Conservation (phyloP, 2,329 filamentous ascomycete genomes). For the Aspergillus quadrilineatus region DNA sequence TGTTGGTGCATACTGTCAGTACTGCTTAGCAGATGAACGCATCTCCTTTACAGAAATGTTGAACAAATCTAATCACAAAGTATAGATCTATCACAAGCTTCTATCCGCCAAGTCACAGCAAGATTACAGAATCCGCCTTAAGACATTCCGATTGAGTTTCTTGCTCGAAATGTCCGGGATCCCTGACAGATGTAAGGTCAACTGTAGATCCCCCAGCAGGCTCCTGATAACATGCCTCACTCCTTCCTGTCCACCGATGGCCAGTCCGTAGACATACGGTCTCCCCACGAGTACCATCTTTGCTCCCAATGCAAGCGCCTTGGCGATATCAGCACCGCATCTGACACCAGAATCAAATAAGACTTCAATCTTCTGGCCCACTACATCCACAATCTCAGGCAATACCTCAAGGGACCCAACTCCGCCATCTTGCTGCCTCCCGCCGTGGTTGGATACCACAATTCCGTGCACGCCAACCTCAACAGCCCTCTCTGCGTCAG, state of each 20-base stretch:
- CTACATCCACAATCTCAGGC: constrained; percentile 7
- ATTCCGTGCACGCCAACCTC: background rate
- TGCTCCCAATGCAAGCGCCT: constrained; percentile 4
- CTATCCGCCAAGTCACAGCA: no score
- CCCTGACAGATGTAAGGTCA: background rate
- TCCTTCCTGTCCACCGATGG: background rate
- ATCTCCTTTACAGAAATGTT: constrained; percentile 37
- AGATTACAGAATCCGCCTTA: background rate
- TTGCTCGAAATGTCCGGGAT: background rate
- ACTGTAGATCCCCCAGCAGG: constrained; percentile 2
- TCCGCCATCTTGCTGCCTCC: constrained; percentile 3
- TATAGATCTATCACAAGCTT: no score
- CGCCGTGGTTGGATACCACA: constrained; percentile 7
- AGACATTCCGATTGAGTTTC: background rate
- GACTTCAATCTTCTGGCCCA: constrained; percentile 7
- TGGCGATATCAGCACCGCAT: constrained; percentile 7
- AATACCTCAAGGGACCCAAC: constrained; percentile 1
- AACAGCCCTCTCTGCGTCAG: background rate
- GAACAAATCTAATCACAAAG: no score
- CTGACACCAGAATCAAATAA: constrained; percentile 6
- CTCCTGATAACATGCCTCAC: constrained; percentile 1
- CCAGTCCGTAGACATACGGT: constrained; percentile 9
- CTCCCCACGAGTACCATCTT: constrained; percentile 9
- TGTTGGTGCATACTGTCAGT: constrained; percentile 42
- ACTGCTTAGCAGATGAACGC: constrained; percentile 41